Evolutionary conservation across 345 rosid species (phyloP), one percentile per base, ranked within the genome.

Genomic region (Citrus trifoliata): DNA sequence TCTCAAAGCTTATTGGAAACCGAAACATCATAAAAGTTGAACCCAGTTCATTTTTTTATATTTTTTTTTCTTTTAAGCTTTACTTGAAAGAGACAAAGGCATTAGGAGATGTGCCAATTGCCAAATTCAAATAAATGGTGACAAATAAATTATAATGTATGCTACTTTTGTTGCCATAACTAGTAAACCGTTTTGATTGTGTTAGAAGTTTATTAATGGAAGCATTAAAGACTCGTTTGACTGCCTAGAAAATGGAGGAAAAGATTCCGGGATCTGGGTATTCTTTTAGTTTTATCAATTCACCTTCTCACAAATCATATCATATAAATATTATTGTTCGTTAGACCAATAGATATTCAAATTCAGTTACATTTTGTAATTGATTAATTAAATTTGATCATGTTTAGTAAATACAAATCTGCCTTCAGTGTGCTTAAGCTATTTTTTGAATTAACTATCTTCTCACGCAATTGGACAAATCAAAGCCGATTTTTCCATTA

Each of bases 231-330:
- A 37, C 53, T 67, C 2, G 71, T 67, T 67, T 67, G 71, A 21
- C 59, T 70, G n/a, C 59, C 42, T 22, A 48, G 58, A 70, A 70
- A 16, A 70, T 7, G 73, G 37, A 70, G 73, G 73, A 70, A 69
- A 70, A 46, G 58, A 38, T 35, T 14, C 58, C n/a, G n/a, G 37
- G 22, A 70, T 46, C 21, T 6, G 33, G 56, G 32, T 24, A 4
- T 67, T n/a, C 7, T 37, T 67, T 24, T 18, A 40, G 8, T 10
- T 40, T n/a, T 10, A 32, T 33, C 3, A 22, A 10, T n/a, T 67
- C 46, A 6, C 3, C 1, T 42, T 64, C 4, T 64, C 9, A 30
- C 35, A 22, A 18, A 30, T 30, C 21, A 18, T 30, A 2, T 64
- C 22, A 51, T 1, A 51, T 51, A 16, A 51, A 16, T 42, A 18